phyloP scores from a whole-genome alignment of 305 asterid species.

The Solanum chacoense region DNA sequence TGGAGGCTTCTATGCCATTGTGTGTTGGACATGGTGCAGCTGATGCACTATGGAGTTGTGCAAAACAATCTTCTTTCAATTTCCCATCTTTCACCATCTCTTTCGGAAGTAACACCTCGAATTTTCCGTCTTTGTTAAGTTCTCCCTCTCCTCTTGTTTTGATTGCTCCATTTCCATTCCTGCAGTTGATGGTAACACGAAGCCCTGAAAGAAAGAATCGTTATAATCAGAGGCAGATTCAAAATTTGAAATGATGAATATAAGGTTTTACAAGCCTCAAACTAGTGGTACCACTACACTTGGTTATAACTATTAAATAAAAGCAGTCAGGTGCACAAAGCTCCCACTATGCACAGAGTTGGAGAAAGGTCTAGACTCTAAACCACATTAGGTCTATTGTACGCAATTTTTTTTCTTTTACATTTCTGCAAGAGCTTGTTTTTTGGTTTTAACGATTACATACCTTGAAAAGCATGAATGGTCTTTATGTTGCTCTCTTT shows the following conservation, averaged over 20 bases:
- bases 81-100: conserved; percentile 13
- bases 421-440: background rate
- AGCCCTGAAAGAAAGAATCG: conserved; percentile 29
- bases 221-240: background rate
- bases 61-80: conserved; percentile 24
- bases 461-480: conserved; percentile 27
- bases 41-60: conserved; percentile 30
- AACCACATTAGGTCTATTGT: background rate
- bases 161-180: conserved; percentile 19
- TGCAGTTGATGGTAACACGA: conserved; percentile 13
- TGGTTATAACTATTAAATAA: background rate
- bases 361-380: background rate
- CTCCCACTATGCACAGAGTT: background rate
- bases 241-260: background rate
- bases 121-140: conserved; percentile 33
- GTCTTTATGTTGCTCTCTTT: conserved; percentile 20
- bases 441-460: background rate
- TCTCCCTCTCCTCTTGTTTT: conserved; percentile 27
- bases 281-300: background rate
- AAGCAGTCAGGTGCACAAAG: background rate
- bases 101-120: conserved; percentile 22
- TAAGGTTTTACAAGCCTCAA: background rate
- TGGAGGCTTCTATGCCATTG: conserved; percentile 19
- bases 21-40: conserved; percentile 34
- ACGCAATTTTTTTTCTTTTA: background rate